Conservation (phyloP, 2,329 filamentous ascomycete species). For the Colletotrichum sp. region DNA sequence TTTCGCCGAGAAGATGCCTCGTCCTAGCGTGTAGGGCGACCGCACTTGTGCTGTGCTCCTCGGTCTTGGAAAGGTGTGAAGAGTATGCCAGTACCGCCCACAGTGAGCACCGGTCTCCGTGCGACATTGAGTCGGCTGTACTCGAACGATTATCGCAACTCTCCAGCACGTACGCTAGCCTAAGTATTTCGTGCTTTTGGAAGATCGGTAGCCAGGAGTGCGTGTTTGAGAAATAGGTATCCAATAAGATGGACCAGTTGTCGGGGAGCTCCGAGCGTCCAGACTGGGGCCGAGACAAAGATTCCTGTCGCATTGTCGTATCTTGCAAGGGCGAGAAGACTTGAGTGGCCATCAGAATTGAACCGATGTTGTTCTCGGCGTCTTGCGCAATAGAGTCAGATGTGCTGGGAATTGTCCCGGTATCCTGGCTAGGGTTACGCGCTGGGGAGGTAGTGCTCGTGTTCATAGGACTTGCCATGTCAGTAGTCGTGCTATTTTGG, state of each 20-base stretch:
- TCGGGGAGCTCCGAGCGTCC: background rate
- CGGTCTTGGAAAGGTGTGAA: background rate
- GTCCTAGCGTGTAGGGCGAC: background rate
- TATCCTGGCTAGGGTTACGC: background rate
- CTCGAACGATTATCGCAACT: background rate
- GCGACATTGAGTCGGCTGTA: background rate
- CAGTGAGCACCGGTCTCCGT: background rate
- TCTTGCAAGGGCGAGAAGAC: background rate
- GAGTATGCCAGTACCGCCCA: conserved; percentile 14
- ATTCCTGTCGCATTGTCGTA: background rate
- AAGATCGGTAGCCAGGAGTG: conserved; percentile 1
- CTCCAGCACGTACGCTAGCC: background rate
- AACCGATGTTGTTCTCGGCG: background rate
- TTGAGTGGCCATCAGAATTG: background rate
- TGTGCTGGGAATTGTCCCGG: background rate
- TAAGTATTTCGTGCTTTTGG: conserved; percentile 10
- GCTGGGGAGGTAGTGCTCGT: background rate
- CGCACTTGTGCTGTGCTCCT: background rate
- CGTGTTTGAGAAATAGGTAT: background rate
- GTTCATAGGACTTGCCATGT: background rate
- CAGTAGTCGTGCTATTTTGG: background rate
- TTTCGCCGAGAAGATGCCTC: background rate
- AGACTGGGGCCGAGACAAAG: background rate
- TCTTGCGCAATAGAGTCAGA: background rate
- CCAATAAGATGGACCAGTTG: background rate